Evolutionary conservation across 208 protist species (phyloP).

Genomic region (Trichomonas tenax): DNA sequence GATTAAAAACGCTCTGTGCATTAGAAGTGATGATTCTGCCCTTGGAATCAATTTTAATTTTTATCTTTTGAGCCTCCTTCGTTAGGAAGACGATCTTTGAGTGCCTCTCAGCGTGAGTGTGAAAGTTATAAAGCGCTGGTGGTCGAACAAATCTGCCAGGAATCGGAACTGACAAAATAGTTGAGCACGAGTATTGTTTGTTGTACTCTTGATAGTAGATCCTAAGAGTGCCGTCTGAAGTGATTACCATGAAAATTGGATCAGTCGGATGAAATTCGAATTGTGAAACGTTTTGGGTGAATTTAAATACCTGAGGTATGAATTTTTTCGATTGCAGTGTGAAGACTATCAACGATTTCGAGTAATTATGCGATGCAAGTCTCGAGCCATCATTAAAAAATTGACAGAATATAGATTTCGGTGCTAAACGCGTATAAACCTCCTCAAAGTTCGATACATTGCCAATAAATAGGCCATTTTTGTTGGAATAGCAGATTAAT

Average conservation of each 20-base stretch:
- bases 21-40: neutral
- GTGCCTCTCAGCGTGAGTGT: neutral
- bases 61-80: neutral
- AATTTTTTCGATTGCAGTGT: neutral
- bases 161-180: neutral
- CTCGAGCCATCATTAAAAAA: neutral
- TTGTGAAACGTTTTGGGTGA: neutral
- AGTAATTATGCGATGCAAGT: neutral
- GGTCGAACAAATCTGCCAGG: neutral
- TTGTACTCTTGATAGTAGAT: neutral
- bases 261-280: neutral
- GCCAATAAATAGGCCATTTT: neutral
- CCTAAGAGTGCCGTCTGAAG: neutral
- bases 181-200: neutral
- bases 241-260: neutral
- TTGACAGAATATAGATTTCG: neutral
- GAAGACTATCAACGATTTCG: neutral
- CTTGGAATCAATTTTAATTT: neutral
- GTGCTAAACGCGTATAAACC: no score
- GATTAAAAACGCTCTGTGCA: neutral
- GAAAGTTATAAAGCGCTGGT: neutral
- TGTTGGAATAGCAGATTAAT: neutral
- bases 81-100: neutral
- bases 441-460: neutral
- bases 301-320: neutral